A percentile compares a stretch with the other conserved stretches of the same genome.
phyloP scores from a whole-genome alignment of 768 basidiomycete genomes.

The Collybia nuda region DNA sequence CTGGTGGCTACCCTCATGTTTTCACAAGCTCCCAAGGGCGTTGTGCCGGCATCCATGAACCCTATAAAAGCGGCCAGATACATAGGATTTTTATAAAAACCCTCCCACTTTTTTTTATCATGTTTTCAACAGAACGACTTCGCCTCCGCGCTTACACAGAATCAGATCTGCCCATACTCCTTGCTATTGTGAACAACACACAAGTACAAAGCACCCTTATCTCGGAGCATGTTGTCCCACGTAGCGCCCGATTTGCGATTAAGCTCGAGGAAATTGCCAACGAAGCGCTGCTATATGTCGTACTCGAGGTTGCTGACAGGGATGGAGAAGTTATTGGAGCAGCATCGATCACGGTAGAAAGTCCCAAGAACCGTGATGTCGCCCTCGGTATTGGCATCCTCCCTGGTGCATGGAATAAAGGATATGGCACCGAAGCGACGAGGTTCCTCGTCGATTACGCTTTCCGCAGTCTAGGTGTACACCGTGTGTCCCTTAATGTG shows the following conservation, averaged over 20 bases:
- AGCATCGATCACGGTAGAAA: slow-evolving; percentile 12
- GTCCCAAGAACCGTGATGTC: slow-evolving; percentile 23
- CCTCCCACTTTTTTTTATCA: not conserved
- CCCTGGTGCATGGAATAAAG: slow-evolving; percentile 21
- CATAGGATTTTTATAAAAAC: not conserved
- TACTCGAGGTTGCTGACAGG: slow-evolving; percentile 19
- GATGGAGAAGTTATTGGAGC: slow-evolving; percentile 16
- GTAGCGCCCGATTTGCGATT: slow-evolving; percentile 1
- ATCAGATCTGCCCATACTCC: slow-evolving; percentile 14
- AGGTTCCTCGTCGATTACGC: slow-evolving; percentile 4
- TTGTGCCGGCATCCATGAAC: no score
- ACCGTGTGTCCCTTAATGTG: slow-evolving; percentile 1
- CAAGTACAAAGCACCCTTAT: slow-evolving; percentile 15
- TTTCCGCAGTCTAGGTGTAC: not conserved
- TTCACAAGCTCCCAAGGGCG: no score
- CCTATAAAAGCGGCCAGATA: no score
- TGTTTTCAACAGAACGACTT: slow-evolving; percentile 24
- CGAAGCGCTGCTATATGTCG: slow-evolving; percentile 14
- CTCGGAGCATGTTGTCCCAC: slow-evolving; percentile 18
- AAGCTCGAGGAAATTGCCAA: slow-evolving; percentile 14
- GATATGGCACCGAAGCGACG: slow-evolving; percentile 14
- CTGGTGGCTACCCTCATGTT: no score
- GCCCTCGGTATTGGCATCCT: slow-evolving; percentile 21
- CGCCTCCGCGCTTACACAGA: slow-evolving; percentile 18
- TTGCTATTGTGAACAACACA: slow-evolving; percentile 20